A percentile compares a stretch with the other conserved stretches of the same genome.
Conservation (phyloP, 1,284 basidiomycete species). For the Cryptococcus maquisensis region DNA sequence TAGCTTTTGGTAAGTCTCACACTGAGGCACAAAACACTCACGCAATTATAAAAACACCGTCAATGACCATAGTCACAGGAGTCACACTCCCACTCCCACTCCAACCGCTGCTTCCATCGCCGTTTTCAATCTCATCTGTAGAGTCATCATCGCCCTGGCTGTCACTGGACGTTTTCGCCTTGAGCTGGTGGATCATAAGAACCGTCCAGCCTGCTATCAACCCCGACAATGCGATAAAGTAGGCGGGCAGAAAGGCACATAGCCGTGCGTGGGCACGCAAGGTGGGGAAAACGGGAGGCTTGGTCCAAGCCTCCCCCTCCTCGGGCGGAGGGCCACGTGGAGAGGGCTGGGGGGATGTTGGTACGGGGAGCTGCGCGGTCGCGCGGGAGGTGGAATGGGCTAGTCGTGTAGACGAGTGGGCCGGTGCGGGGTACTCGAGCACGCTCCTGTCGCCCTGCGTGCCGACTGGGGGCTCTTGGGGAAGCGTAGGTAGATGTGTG, state of each 20-base stretch:
- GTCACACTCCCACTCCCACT: conserved; percentile 1
- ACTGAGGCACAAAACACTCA: conserved; percentile 1
- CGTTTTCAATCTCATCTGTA: neutral
- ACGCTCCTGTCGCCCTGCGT: too few relatives aligned
- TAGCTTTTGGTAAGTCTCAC: neutral
- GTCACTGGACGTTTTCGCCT: neutral
- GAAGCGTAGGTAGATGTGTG: too few relatives aligned
- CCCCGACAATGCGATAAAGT: conserved; percentile 3
- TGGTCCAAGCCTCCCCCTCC: neutral
- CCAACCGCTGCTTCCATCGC: neutral
- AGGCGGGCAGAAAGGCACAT: neutral
- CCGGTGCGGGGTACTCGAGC: too few relatives aligned
- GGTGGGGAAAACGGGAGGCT: neutral
- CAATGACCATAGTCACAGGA: conserved; percentile 6
- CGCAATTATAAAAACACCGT: conserved; percentile 15
- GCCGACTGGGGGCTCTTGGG: too few relatives aligned
- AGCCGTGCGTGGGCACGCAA: neutral
- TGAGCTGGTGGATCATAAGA: conserved; percentile 1
- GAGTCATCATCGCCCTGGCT: neutral
- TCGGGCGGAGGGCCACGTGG: neutral
- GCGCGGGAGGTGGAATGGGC: neutral
- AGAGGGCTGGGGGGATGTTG: neutral
- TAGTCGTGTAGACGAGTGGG: too few relatives aligned
- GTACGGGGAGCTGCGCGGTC: neutral
- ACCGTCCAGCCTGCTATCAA: conserved; percentile 8